phyloP scores from a whole-genome alignment of 495 filamentous ascomycete species.

The Xylaria venustula region DNA sequence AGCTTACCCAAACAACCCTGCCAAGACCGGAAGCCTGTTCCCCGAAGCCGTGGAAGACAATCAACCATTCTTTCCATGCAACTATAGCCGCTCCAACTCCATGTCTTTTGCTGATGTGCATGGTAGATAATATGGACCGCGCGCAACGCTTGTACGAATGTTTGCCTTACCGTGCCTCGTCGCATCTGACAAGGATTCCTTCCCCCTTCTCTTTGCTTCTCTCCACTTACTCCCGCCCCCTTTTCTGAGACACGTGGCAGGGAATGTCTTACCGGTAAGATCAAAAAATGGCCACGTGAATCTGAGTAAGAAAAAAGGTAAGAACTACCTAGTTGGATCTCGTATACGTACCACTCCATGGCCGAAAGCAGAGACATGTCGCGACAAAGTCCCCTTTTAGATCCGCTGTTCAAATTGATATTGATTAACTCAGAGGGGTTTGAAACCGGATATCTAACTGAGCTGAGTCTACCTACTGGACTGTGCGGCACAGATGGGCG shows the following conservation, averaged over 20 bases:
- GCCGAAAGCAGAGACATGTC: conserved; percentile 3
- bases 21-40: neutral
- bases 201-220: neutral
- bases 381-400: neutral
- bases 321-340: neutral
- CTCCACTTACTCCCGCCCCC: neutral
- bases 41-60: neutral
- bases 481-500: too few species aligned
- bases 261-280: neutral
- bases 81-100: too few species aligned
- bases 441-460: too few species aligned
- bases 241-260: neutral
- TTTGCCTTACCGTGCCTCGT: too few species aligned
- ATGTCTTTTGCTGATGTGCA: too few species aligned
- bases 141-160: too few species aligned
- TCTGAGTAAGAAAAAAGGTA: conserved; percentile 6
- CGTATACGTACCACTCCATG: neutral
- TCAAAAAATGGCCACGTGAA: neutral
- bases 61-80: neutral
- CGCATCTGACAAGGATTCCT: too few species aligned
- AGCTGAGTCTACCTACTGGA: too few species aligned
- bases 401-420: neutral
- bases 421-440: neutral
- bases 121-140: too few species aligned
- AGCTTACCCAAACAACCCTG: too few species aligned